Percentiles rank a stretch among this genome's conserved stretches.
phyloP scores from a whole-genome alignment of 371 early-diverging fungal genomes.

The Umbelopsis sp. region DNA sequence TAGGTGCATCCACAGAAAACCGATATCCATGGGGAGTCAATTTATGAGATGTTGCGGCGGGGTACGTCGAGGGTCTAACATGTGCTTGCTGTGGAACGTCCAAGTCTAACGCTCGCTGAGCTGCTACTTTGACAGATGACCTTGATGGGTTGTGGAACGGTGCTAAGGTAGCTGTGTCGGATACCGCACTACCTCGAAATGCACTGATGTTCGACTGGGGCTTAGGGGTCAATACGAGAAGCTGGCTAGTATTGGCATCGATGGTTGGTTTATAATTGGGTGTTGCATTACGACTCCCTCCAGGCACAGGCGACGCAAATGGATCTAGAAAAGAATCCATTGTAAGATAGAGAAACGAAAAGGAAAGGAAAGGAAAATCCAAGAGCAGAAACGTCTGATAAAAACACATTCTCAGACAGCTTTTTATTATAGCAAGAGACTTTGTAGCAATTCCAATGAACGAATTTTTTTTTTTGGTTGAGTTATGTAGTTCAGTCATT shows the following conservation, averaged over 20 bases:
- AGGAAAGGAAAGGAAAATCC: background rate
- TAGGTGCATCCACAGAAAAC: background rate
- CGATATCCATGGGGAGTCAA: background rate
- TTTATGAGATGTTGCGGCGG: background rate
- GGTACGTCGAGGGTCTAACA: background rate
- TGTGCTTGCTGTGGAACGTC: background rate
- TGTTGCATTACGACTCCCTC: background rate
- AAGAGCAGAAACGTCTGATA: background rate
- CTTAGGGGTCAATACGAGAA: background rate
- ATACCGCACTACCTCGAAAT: background rate
- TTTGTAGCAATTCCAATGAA: too few relatives aligned
- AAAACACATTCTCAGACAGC: background rate
- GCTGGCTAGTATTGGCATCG: background rate
- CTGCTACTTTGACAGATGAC: slow-evolving; percentile 1
- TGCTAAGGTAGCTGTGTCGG: background rate
- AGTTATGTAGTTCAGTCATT: background rate
- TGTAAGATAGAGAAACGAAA: background rate
- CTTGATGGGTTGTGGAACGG: background rate
- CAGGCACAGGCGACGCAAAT: slow-evolving; percentile 10
- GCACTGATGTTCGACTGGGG: background rate
- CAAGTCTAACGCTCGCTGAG: background rate
- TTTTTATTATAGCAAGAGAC: too few relatives aligned
- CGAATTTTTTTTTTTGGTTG: background rate
- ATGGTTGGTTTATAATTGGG: background rate
- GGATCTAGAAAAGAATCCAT: slow-evolving; percentile 10